Evolutionary conservation across 257 asterid genomes (phyloP).

Genomic region (Penstemon davidsonii): DNA sequence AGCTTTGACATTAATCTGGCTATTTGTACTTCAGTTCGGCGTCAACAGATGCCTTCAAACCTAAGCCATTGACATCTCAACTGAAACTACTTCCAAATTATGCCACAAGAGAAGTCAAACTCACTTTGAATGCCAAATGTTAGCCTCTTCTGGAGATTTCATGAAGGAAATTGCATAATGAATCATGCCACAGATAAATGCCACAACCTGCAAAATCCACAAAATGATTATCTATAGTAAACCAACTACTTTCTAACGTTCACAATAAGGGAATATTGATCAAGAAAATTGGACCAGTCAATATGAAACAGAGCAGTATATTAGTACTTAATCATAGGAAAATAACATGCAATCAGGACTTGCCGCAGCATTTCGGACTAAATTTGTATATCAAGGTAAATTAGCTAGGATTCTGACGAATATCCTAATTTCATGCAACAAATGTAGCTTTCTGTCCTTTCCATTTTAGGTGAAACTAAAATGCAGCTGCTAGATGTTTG

Average conservation of each 20-base stretch:
- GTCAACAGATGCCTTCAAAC: background rate
- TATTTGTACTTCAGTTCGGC: too few species aligned
- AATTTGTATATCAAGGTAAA: background rate
- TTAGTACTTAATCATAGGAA: background rate
- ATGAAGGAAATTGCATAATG: conserved; percentile 56
- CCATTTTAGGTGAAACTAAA: conserved; percentile 8
- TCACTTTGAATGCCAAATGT: conserved; percentile 62
- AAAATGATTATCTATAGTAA: background rate
- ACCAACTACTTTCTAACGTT: too few species aligned
- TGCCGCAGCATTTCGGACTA: background rate
- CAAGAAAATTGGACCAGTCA: conserved; percentile 9
- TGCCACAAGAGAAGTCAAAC: conserved; percentile 23
- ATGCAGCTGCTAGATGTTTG: conserved; percentile 1
- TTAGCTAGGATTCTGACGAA: conserved; percentile 8
- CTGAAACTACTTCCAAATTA: conserved; percentile 2
- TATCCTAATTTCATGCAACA: background rate
- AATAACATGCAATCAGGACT: background rate
- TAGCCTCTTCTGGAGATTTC: conserved; percentile 42
- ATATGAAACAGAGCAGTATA: background rate
- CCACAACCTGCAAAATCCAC: conserved; percentile 67
- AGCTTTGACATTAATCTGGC: too few species aligned
- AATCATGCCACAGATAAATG: conserved; percentile 75
- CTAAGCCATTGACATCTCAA: background rate
- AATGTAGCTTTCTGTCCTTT: background rate
- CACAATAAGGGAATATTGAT: background rate